Percentiles rank a stretch among this genome's conserved stretches.
phyloP scores from a whole-genome alignment of 257 asterid species.

The Scutellaria galericulata region DNA sequence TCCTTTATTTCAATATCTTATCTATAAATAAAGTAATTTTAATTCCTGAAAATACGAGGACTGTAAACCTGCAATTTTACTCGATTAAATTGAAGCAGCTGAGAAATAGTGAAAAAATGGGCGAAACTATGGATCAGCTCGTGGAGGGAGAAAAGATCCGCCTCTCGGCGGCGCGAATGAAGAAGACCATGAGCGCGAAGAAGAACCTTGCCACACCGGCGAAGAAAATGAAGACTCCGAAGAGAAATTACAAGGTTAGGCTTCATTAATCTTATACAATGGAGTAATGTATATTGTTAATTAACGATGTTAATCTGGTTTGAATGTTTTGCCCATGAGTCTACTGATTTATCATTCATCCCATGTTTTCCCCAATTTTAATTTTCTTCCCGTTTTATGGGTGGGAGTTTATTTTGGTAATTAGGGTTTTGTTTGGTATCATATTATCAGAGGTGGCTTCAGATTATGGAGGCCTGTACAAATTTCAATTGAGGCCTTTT shows the following conservation, averaged over 20 bases:
- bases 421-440: background rate
- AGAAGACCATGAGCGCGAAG: background rate
- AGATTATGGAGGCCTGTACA: too few species aligned
- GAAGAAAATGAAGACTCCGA: background rate
- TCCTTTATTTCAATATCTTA: too few species aligned
- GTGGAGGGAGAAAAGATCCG: background rate
- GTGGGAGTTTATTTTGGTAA: background rate
- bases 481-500: too few species aligned
- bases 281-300: background rate
- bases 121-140: conserved; percentile 6
- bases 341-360: background rate
- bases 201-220: background rate
- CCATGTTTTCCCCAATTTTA: background rate
- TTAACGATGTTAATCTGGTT: background rate
- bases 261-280: background rate
- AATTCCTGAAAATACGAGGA: too few species aligned
- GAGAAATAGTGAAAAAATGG: background rate
- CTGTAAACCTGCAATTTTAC: too few species aligned
- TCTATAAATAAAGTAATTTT: too few species aligned
- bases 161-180: background rate
- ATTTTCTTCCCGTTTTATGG: background rate
- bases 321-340: background rate
- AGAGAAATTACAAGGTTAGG: background rate
- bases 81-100: too few species aligned
- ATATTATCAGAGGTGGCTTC: too few species aligned